Percentiles rank a stretch among this genome's conserved stretches.
phyloP scores from a whole-genome alignment of 2,329 filamentous ascomycete species.

The Penicillium sp. region DNA sequence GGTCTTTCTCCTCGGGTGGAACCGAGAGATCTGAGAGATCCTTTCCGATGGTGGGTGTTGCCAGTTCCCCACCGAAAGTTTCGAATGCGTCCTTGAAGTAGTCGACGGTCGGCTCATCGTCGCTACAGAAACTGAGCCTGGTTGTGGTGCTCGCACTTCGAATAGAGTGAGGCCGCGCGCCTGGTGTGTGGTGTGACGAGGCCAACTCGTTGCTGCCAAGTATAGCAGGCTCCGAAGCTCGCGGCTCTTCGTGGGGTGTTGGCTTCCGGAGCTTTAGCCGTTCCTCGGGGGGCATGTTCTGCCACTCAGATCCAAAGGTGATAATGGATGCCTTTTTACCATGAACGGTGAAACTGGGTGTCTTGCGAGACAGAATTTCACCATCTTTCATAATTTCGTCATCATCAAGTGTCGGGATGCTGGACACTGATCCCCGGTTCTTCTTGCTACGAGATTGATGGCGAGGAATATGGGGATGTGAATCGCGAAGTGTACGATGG shows the following conservation, averaged over 20 bases:
- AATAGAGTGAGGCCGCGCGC: conserved; percentile 59
- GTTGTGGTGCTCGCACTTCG: conserved; percentile 68
- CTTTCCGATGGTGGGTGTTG: neutral
- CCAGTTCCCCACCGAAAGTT: conserved; percentile 1
- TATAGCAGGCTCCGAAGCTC: conserved; percentile 33
- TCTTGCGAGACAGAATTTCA: conserved; percentile 72
- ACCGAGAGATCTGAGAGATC: neutral
- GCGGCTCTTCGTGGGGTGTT: conserved; percentile 39
- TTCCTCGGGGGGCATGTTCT: conserved; percentile 73
- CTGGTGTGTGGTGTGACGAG: conserved; percentile 29
- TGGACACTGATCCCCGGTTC: conserved; percentile 70
- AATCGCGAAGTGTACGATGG: conserved; percentile 84
- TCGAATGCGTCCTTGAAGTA: conserved; percentile 25
- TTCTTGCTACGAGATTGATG: conserved; percentile 70
- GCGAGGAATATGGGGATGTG: conserved; percentile 63
- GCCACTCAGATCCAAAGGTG: conserved; percentile 91
- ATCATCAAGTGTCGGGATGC: conserved; percentile 55
- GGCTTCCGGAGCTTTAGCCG: conserved; percentile 64
- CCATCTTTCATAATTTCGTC: conserved; percentile 48
- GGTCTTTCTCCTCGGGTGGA: neutral
- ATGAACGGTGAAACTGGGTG: conserved; percentile 91
- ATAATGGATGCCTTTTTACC: conserved; percentile 98
- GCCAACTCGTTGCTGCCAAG: conserved; percentile 29
- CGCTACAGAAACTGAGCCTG: conserved; percentile 51
- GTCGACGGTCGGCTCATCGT: conserved; percentile 22